phyloP scores from a whole-genome alignment of 2,329 filamentous ascomycete species.

The Stagonosporopsis vannaccii region DNA sequence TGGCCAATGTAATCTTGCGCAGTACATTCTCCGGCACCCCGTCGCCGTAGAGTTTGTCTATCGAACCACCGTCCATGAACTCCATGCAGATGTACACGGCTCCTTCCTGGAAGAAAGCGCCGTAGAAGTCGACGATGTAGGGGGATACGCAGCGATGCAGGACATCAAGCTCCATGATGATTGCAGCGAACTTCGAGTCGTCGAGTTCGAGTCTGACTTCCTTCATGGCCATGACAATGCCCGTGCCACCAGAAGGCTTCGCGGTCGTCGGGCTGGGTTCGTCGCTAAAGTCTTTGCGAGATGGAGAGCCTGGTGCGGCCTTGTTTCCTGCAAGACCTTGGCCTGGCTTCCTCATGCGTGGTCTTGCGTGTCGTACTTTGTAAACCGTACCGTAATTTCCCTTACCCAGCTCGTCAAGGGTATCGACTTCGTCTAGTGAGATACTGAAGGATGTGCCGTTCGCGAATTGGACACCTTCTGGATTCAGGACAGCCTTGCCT shows the following conservation, averaged over 20 bases:
- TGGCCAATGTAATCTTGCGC: conserved; percentile 88
- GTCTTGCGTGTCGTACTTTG: conserved; percentile 87
- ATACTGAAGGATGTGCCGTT: conserved; percentile 91
- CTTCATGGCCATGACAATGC: conserved; percentile 98
- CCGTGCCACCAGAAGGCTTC: conserved; percentile 62
- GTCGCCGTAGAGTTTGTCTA: conserved; percentile 92
- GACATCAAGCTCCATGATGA: conserved; percentile 97
- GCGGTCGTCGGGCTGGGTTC: conserved; percentile 47
- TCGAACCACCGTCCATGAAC: conserved; percentile 97
- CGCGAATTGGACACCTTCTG: conserved; percentile 89
- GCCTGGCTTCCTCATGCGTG: conserved; percentile 66
- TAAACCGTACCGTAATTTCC: conserved; percentile 99
- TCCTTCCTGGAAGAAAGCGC: conserved; percentile 97
- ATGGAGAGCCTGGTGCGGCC: conserved; percentile 46
- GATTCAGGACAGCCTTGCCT: conserved; percentile 88
- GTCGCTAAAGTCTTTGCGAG: conserved; percentile 39
- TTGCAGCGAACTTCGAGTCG: conserved; percentile 94
- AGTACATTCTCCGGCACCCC: conserved; percentile 89
- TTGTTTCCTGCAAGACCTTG: conserved; percentile 68
- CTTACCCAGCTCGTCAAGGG: conserved; percentile 90
- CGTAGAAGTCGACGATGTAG: conserved; percentile 98
- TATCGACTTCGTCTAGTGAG: conserved; percentile 94
- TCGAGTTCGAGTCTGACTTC: conserved; percentile 95
- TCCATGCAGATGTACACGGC: conserved; percentile 99
- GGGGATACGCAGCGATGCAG: conserved; percentile 93